Percentiles rank a stretch among this genome's conserved stretches.
phyloP scores from a whole-genome alignment of 2,329 filamentous ascomycete species.

The Xylaria sp. region DNA sequence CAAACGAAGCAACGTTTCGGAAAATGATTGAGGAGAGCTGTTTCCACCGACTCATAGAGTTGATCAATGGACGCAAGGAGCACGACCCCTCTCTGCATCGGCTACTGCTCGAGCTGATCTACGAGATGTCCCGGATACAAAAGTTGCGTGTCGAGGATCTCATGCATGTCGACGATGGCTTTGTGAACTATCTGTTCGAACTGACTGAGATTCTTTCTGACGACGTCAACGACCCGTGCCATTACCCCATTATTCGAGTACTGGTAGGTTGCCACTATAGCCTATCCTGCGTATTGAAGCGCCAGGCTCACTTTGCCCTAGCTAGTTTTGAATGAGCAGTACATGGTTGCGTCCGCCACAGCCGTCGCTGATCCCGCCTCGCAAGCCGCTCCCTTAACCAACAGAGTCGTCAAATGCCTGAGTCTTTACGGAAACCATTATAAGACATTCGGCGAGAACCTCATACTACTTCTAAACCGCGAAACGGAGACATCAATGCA shows the following conservation, averaged over 20 bases:
- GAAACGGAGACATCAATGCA: slow-evolving; percentile 95
- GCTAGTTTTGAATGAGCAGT: slow-evolving; percentile 97
- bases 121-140: slow-evolving; percentile 96
- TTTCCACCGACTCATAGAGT: slow-evolving; percentile 83
- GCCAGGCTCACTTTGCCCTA: slow-evolving; percentile 52
- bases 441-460: slow-evolving; percentile 96
- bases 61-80: slow-evolving; percentile 75
- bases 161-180: slow-evolving; percentile 79
- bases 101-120: slow-evolving; percentile 86
- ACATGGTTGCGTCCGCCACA: slow-evolving; percentile 82
- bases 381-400: slow-evolving; percentile 73
- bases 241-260: slow-evolving; percentile 93
- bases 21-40: slow-evolving; percentile 88
- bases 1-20: slow-evolving; percentile 81
- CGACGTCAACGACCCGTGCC: slow-evolving; percentile 91
- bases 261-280: slow-evolving; percentile 69
- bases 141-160: slow-evolving; percentile 81
- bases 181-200: slow-evolving; percentile 84
- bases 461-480: slow-evolving; percentile 93
- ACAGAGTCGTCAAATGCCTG: slow-evolving; percentile 91
- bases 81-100: slow-evolving; percentile 79
- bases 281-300: not conserved
- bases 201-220: slow-evolving; percentile 89
- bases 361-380: slow-evolving; percentile 55
- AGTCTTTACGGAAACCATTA: slow-evolving; percentile 83